These are phyloP conservation scores for Ceraceosorus guamensis DNA, from an alignment of 1,284 basidiomycete species.

Conservation along the genomic window DNA sequence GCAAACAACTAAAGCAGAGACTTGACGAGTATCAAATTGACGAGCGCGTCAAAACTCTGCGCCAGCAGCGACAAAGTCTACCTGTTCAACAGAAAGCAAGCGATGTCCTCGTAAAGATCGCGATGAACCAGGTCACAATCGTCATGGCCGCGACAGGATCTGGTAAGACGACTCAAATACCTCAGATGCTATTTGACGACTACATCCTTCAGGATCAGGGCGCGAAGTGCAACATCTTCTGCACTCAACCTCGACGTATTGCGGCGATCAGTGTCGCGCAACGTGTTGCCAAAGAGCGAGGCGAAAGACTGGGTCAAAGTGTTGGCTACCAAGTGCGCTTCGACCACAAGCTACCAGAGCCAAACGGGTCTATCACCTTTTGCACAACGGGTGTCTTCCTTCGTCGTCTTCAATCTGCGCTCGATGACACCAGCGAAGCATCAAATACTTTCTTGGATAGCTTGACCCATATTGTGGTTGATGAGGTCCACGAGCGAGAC, in stretches of 20 bases:
- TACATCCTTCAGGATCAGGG: conserved; percentile 72
- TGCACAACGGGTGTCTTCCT: conserved; percentile 91
- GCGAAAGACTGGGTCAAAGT: conserved; percentile 64
- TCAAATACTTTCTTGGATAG: conserved; percentile 59
- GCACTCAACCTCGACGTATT: conserved; percentile 85
- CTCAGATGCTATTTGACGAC: conserved; percentile 83
- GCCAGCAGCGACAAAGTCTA: conserved; percentile 60
- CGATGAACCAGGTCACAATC: conserved; percentile 76
- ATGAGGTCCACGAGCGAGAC: conserved; percentile 94
- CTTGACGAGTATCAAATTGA: conserved; percentile 62
- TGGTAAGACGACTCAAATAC: conserved; percentile 92
- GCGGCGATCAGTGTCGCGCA: conserved; percentile 89
- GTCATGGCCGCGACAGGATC: conserved; percentile 92
- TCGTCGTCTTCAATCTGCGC: conserved; percentile 72
- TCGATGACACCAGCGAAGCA: conserved; percentile 49
- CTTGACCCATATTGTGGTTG: conserved; percentile 83
- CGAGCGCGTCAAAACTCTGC: conserved; percentile 62
- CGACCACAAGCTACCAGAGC: conserved; percentile 70
- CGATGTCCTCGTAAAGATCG: conserved; percentile 57
- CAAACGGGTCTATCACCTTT: conserved; percentile 77
- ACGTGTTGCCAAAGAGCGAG: conserved; percentile 83
- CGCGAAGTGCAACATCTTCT: conserved; percentile 79
- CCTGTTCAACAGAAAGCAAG: conserved; percentile 56
- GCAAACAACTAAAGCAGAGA: conserved; percentile 56
- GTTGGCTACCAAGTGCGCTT: conserved; percentile 93